Evolutionary conservation across 768 basidiomycete genomes (phyloP).

Genomic region (Ramaria sp.): DNA sequence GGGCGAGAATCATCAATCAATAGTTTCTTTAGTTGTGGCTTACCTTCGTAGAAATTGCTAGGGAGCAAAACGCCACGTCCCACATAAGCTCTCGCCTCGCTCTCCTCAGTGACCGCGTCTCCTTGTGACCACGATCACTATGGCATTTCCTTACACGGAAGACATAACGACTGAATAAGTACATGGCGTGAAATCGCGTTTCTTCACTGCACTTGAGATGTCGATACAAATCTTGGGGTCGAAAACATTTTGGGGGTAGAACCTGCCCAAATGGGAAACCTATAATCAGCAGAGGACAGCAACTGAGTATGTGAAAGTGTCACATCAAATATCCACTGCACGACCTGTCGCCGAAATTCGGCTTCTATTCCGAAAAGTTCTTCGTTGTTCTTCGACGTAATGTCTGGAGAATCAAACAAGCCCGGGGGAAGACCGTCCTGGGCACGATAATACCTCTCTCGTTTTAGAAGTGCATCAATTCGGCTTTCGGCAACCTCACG

Average conservation of each 20-base stretch:
- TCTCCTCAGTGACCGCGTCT: background rate
- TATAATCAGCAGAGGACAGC: background rate
- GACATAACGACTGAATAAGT: conserved; percentile 51
- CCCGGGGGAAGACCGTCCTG: conserved; percentile 24
- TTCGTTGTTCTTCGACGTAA: conserved; percentile 9
- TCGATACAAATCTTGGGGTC: background rate
- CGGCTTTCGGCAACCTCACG: conserved; percentile 37
- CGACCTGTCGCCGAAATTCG: conserved; percentile 23
- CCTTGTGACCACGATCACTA: background rate
- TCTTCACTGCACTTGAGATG: conserved; percentile 44
- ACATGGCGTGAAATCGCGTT: conserved; percentile 56
- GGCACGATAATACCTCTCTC: conserved; percentile 29
- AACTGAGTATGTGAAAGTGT: background rate
- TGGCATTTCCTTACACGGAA: conserved; percentile 24
- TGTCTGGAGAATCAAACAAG: conserved; percentile 7
- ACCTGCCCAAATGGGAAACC: background rate
- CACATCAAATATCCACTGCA: conserved; percentile 40
- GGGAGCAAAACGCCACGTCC: conserved; percentile 48
- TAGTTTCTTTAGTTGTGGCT: background rate
- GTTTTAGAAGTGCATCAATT: conserved; percentile 28
- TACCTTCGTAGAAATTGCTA: conserved; percentile 56
- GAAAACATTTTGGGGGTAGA: background rate
- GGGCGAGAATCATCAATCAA: background rate
- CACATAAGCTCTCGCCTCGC: conserved; percentile 31
- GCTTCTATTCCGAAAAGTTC: conserved; percentile 22